These are phyloP conservation scores for Spongospora subterranea DNA, from an alignment of 208 protist genomes.

Conservation along the genomic window DNA sequence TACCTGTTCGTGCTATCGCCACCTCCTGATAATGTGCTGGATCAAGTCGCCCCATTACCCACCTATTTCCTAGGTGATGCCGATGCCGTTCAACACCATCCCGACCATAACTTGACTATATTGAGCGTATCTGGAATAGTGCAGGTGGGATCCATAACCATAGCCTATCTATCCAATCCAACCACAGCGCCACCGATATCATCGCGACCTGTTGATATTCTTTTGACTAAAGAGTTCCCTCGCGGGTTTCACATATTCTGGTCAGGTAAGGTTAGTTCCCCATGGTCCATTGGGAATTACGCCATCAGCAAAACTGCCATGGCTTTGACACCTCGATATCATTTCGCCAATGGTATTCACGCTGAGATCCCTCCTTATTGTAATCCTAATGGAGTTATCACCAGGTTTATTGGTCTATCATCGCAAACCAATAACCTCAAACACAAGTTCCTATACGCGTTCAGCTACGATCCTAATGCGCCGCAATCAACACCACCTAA, in stretches of 20 bases:
- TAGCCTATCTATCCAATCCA: neutral
- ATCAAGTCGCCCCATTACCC: neutral
- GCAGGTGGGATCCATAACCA: neutral
- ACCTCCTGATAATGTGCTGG: neutral
- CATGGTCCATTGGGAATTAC: neutral
- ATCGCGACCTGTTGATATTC: neutral
- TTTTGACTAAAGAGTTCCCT: neutral
- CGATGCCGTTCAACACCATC: neutral
- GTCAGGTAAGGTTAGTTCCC: neutral
- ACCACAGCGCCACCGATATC: neutral
- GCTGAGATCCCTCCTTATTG: neutral
- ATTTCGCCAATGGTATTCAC: neutral
- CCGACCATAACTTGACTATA: neutral
- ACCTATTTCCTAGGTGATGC: neutral
- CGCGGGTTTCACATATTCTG: neutral
- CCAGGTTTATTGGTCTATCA: neutral
- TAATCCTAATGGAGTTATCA: neutral
- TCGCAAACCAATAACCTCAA: neutral
- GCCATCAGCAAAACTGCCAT: neutral
- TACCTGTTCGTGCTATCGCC: neutral
- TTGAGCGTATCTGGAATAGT: neutral
- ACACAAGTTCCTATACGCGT: neutral
- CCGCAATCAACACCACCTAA: neutral
- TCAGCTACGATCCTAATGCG: neutral
- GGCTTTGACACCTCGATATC: neutral